These are phyloP conservation scores for Hypoxylon sp. DNA, from an alignment of 2,329 filamentous ascomycete genomes.

Conservation along the genomic window DNA sequence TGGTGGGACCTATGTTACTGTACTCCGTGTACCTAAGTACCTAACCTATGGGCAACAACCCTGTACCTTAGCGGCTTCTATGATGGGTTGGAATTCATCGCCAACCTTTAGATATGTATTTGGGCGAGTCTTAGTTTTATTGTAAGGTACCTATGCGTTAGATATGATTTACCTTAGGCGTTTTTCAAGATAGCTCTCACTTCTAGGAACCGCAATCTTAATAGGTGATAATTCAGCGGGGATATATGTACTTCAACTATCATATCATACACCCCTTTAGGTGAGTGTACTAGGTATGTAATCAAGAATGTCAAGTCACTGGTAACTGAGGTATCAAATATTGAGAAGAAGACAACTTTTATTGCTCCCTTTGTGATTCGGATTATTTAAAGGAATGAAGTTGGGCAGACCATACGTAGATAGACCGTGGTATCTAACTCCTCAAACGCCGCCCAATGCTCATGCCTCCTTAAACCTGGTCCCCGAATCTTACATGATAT, in stretches of 20 bases:
- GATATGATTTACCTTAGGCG: neutral
- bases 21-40: neutral
- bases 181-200: neutral
- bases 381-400: neutral
- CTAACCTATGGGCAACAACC: too few relatives aligned
- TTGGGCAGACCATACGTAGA: neutral
- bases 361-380: neutral
- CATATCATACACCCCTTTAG: neutral
- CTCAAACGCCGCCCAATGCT: constrained; percentile 42
- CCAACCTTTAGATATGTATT: neutral
- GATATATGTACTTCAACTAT: neutral
- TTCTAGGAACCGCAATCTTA: neutral
- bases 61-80: neutral
- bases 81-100: neutral
- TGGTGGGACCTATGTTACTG: constrained; percentile 18
- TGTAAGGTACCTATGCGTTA: too few relatives aligned
- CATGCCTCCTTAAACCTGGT: constrained; percentile 9
- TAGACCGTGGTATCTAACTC: constrained; percentile 26
- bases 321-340: neutral
- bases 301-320: neutral
- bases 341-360: neutral
- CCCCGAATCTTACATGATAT: neutral
- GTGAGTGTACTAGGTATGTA: neutral
- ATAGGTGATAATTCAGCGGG: neutral
- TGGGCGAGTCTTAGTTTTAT: neutral